Base-by-base conservation (phyloP, 1,284 basidiomycete genomes). In the Rhodotorula glutinis region DNA sequence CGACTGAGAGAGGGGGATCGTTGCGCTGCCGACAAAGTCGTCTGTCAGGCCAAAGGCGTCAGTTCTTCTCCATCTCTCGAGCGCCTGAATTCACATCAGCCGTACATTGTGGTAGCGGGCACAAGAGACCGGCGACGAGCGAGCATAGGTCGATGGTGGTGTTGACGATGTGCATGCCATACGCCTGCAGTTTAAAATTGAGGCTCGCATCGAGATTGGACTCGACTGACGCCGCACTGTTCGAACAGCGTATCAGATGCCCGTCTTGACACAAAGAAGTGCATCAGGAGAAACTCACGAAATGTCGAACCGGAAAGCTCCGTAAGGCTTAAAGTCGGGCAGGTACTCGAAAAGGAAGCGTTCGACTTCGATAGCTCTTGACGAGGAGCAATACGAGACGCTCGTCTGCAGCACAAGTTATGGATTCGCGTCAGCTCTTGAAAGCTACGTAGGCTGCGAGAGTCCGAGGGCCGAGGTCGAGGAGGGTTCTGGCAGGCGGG, bases 81-180 rank as follows among this genome's bases (percentile, higher is more conserved):
- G n/a, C n/a, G n/a, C n/a, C n/a, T n/a, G n/a, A n/a, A n/a, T n/a
- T n/a, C n/a, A n/a, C n/a, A n/a, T n/a, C n/a, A n/a, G n/a, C n/a
- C n/a, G n/a, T n/a, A n/a, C 91, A 89, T 75, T 85, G 83, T 2
- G 92, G 92, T 4, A 95, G 82, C 0, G 92, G 91, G 77, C 92
- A 96, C 17, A 95, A 82, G n/a, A 86, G 87, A 44, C 90, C 90
- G 65, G 81, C 78, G 38, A 93, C 82, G 52, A 90, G 82, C 62
- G 80, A 80, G 82, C 92, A 95, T 41, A 95, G 74, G 67, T 82
- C 73, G 71, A 93, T 79, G 23, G 89, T 89, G 72, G 87, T 76
- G 76, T 94, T 94, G 74, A 92, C 75, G 8, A 62, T 60, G 38
- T 62, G 4, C 44, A 74, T 66, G 10, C 91, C 92, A 74, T 94